Evolutionary conservation across 2,329 filamentous ascomycete genomes (phyloP).

Genomic region (Talaromyces sp.): DNA sequence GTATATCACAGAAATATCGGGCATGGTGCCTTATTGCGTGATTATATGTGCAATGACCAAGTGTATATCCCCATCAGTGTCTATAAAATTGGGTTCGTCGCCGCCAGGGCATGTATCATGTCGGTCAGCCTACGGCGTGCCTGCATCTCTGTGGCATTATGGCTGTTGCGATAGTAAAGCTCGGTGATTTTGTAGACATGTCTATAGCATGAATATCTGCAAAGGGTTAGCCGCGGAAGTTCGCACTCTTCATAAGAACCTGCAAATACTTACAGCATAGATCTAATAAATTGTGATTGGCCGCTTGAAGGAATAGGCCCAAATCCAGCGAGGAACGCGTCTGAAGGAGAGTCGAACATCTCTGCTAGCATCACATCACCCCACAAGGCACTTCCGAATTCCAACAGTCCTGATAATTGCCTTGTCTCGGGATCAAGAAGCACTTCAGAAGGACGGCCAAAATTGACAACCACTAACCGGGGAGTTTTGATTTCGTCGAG

Average conservation of each 20-base stretch:
- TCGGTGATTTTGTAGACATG: conserved; percentile 37
- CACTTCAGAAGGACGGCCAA: conserved; percentile 51
- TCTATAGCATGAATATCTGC: conserved; percentile 43
- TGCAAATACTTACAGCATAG: conserved; percentile 35
- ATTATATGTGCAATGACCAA: not conserved
- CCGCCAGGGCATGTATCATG: conserved; percentile 32
- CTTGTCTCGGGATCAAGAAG: conserved; percentile 52
- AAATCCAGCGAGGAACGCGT: conserved; percentile 39
- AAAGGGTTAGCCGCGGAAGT: not conserved
- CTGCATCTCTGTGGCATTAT: conserved; percentile 38
- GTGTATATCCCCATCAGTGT: not conserved
- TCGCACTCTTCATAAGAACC: not conserved
- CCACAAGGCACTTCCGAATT: conserved; percentile 56
- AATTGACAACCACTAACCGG: conserved; percentile 52
- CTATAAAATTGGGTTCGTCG: conserved; percentile 20
- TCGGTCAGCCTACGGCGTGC: conserved; percentile 38
- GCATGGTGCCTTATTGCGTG: not conserved
- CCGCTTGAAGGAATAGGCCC: conserved; percentile 29
- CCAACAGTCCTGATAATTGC: conserved; percentile 52
- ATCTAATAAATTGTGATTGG: conserved; percentile 31
- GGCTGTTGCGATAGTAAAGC: conserved; percentile 41
- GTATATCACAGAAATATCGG: not conserved
- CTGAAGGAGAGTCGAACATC: conserved; percentile 44
- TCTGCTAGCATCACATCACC: conserved; percentile 57
- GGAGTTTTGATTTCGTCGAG: conserved; percentile 54